phyloP scores from a whole-genome alignment of 257 asterid genomes.

The Salvia hispanica region DNA sequence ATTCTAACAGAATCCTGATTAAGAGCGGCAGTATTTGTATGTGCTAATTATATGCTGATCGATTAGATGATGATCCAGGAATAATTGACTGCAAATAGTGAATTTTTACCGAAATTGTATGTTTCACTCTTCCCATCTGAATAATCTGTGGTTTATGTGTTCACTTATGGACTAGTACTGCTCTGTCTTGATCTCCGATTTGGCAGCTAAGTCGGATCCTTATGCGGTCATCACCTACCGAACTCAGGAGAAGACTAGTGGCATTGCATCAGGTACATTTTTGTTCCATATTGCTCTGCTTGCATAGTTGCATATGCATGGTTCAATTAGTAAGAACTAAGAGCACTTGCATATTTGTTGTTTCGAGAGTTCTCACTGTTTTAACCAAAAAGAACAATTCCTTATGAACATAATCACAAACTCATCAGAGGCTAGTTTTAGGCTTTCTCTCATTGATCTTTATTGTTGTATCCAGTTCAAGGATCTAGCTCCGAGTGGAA shows the following conservation, averaged over 20 bases:
- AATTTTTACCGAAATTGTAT: not conserved
- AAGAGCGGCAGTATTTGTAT: not conserved
- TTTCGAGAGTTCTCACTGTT: too few relatives aligned
- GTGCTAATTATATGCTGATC: too few relatives aligned
- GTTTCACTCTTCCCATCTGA: not conserved
- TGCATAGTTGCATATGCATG: not conserved
- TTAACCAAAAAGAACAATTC: too few relatives aligned
- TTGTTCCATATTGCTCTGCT: not conserved
- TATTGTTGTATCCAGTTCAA: slow-evolving; percentile 39
- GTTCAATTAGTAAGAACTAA: too few relatives aligned
- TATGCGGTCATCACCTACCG: slow-evolving; percentile 62
- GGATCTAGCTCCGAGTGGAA: slow-evolving; percentile 81
- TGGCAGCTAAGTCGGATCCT: slow-evolving; percentile 69
- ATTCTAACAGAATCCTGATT: not conserved
- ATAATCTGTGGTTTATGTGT: not conserved
- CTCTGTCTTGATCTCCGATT: not conserved
- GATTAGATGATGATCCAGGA: not conserved
- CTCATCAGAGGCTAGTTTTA: not conserved
- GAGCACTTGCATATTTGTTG: too few relatives aligned
- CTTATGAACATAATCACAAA: not conserved
- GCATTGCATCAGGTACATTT: slow-evolving; percentile 61
- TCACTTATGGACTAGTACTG: slow-evolving; percentile 14
- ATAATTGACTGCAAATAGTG: too few relatives aligned
- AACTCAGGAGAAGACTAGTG: slow-evolving; percentile 83
- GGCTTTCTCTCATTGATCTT: not conserved